A percentile compares a stretch with the other conserved stretches of the same genome.
Conservation (phyloP, 1,284 basidiomycete species). For the Amylostereum areolatum region DNA sequence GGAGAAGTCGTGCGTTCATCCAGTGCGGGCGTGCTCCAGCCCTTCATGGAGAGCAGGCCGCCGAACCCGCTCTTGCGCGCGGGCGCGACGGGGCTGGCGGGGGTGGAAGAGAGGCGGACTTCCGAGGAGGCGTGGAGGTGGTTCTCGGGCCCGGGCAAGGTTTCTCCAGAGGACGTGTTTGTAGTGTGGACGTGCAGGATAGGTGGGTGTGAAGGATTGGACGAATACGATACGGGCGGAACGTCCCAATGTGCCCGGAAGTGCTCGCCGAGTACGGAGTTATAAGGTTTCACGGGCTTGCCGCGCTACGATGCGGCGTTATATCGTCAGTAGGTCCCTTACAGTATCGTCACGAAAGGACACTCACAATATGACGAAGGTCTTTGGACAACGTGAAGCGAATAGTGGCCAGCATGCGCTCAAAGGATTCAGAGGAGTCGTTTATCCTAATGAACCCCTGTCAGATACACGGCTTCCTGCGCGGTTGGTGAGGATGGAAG, state of each 20-base stretch:
- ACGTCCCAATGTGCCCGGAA: constrained; percentile 87
- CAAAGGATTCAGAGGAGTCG: constrained; percentile 84
- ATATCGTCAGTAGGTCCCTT: not conserved
- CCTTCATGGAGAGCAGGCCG: constrained; percentile 45
- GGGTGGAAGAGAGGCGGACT: constrained; percentile 45
- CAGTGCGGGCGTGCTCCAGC: constrained; percentile 45
- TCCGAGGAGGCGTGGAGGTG: constrained; percentile 38
- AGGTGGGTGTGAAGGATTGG: constrained; percentile 40
- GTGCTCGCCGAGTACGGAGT: constrained; percentile 89
- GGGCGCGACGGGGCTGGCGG: constrained; percentile 37
- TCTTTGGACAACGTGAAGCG: constrained; percentile 93
- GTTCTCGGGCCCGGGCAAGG: constrained; percentile 21
- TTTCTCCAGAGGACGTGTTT: constrained; percentile 20
- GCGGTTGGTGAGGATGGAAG: not conserved
- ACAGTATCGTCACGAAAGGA: not conserved
- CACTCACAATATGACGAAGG: constrained; percentile 84
- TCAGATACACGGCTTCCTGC: constrained; percentile 6
- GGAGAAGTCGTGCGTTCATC: constrained; percentile 39
- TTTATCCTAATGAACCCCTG: constrained; percentile 56
- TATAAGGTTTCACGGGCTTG: constrained; percentile 94
- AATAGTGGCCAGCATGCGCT: constrained; percentile 87
- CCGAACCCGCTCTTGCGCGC: constrained; percentile 47
- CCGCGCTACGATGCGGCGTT: constrained; percentile 50
- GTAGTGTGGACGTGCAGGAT: constrained; percentile 40
- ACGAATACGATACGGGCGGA: constrained; percentile 49